Base-by-base conservation (phyloP, 176 grass and related monocot species). In the Bothriochloa decipiens region DNA sequence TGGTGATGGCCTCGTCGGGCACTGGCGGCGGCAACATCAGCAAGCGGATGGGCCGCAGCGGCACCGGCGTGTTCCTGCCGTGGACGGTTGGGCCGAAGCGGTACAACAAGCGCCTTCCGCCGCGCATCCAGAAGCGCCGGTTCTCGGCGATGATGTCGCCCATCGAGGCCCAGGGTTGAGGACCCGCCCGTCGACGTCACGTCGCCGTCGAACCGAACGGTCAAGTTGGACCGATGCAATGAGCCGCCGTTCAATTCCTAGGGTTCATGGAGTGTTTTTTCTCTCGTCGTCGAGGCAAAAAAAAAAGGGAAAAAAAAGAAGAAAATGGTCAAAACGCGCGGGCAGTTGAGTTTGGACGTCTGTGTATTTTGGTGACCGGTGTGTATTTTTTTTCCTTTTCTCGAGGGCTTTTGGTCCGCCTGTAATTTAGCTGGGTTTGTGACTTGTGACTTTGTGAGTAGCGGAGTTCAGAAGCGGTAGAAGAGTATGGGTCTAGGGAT, bases 31-130 rank as follows among this genome's bases (percentile, higher is more conserved):
- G 69, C 88, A 79, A 74, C 88, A 20, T 50, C 67, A 82, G 85
- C 84, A 99, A 90, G 83, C 87, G 88, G 77, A 92, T 87, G 81
- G 77, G 78, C 12, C 90, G 89, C 15, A 83, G 85, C 55, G 96
- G 97, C 79, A 99, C 97, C 16, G 97, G 97, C 33, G 97, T 99
- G 52, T 99, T 99, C 88, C 85, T 99, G 70, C 97, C 97, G 11
- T 99, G 93, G 97, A 90, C 83, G 45, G 93, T 99, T 1, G 97
- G 97, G 9, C 90, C 97, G 1, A 99, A 99, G 90, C 80, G 89
- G 74, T 96, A 94, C 50, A 96, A 88, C 90, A 96, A 92, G 86
- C 97, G 96, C 70, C 93, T 99, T 17, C 97, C 97, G 2, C 97
- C 97, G 62, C 93, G 93, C 75, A 99, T 99, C 50, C 97, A 99